phyloP scores from a whole-genome alignment of 768 basidiomycete genomes.

The Myochromella boudieri region DNA sequence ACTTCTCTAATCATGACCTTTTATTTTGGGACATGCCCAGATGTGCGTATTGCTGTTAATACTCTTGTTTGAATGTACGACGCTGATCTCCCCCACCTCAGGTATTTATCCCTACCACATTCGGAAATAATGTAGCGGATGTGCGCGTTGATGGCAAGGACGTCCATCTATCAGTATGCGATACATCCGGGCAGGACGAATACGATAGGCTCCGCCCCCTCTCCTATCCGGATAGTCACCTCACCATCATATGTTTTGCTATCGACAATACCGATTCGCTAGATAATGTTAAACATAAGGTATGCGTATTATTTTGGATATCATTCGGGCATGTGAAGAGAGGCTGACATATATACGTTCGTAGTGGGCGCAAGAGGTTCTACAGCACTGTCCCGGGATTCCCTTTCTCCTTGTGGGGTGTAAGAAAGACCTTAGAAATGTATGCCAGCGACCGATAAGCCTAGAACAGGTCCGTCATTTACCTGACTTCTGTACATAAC shows the following conservation, averaged over 20 bases:
- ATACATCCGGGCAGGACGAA: constrained; percentile 85
- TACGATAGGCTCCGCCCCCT: constrained; percentile 81
- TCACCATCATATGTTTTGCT: constrained; percentile 83
- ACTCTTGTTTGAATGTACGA: background rate
- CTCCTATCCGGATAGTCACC: constrained; percentile 80
- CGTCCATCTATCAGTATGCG: constrained; percentile 25
- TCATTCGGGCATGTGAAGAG: background rate
- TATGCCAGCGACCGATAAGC: constrained; percentile 5
- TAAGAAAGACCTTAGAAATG: constrained; percentile 57
- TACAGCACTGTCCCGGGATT: constrained; percentile 70
- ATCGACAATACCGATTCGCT: constrained; percentile 76
- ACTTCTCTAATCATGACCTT: background rate
- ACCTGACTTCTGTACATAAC: background rate
- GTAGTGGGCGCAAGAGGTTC: constrained; percentile 73
- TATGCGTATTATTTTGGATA: background rate
- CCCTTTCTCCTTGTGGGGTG: constrained; percentile 77
- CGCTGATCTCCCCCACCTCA: background rate
- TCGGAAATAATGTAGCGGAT: constrained; percentile 14
- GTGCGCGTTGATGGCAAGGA: constrained; percentile 13
- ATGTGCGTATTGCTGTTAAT: background rate
- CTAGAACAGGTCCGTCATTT: constrained; percentile 7
- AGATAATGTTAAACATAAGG: constrained; percentile 59
- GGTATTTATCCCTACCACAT: constrained; percentile 1
- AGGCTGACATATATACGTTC: constrained; percentile 58
- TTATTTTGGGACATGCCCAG: background rate